Conservation (phyloP, 768 basidiomycete genomes). For the Chlorophyllum brunneum region DNA sequence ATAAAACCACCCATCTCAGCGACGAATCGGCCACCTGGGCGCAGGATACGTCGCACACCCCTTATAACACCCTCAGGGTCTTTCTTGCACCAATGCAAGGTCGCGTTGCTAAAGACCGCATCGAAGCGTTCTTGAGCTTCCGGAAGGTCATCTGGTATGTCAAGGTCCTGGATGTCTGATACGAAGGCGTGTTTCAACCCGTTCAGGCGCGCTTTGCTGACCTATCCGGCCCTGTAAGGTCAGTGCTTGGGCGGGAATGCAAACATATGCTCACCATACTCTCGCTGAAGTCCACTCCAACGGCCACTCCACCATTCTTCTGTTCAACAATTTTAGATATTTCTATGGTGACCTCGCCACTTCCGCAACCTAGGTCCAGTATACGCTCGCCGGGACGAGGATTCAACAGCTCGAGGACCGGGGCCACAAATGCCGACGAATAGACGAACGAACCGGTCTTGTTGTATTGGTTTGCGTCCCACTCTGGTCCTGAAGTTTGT, state of each 20-base stretch:
- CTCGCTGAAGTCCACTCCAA: conserved; percentile 68
- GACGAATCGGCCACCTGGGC: conserved; percentile 66
- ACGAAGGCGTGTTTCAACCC: conserved; percentile 45
- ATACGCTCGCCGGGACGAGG: conserved; percentile 65
- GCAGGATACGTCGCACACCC: conserved; percentile 57
- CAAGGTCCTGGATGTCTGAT: conserved; percentile 50
- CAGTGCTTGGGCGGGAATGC: background rate
- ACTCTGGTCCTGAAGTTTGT: conserved; percentile 20
- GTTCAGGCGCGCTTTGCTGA: conserved; percentile 15
- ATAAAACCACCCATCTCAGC: conserved; percentile 77
- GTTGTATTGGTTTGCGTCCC: conserved; percentile 61
- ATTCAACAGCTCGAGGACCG: conserved; percentile 59
- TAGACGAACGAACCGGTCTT: conserved; percentile 71
- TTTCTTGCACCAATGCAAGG: conserved; percentile 82
- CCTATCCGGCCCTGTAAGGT: conserved; percentile 3
- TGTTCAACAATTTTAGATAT: conserved; percentile 50
- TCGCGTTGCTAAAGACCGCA: conserved; percentile 77
- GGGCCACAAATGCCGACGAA: conserved; percentile 41
- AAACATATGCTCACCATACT: conserved; percentile 57
- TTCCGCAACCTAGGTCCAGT: conserved; percentile 80
- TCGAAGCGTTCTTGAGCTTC: conserved; percentile 47
- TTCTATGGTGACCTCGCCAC: conserved; percentile 66
- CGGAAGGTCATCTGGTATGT: conserved; percentile 30
- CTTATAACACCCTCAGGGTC: conserved; percentile 64
- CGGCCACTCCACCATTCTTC: conserved; percentile 46